Base-by-base conservation (phyloP, 257 asterid genomes). In the Solanum neorickii region DNA sequence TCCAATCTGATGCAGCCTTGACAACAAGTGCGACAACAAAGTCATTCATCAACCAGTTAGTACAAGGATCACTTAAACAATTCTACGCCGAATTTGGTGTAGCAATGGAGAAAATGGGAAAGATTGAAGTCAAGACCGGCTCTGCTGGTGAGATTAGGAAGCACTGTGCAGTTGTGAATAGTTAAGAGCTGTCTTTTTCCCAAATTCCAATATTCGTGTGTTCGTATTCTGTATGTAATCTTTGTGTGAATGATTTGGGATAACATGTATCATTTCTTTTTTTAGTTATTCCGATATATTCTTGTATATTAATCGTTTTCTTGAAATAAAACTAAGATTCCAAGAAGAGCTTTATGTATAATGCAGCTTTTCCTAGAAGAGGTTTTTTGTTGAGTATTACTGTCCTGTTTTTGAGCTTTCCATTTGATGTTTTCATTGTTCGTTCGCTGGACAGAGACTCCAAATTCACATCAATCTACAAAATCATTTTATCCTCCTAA, bases 1-100 rank as follows among this genome's bases (percentile, higher is more conserved):
- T 92, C 87, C 92, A 88, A 85, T 91, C 96, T 0, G 95, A 91
- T 62, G 94, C 95, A 3, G 93, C 93, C 83, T 23, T 41, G 83
- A 75, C 56, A 23, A 75, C 56, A 75, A 75, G 83, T 75, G 83
- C 33, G 12, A 75, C 33, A 39, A 75, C 83, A 75, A 75, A 75
- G 83, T 75, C 59, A 41, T 75, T 12, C 59, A 75, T 75, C 35
- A 7, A 74, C 11, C 42, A 69, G 42, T 12, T 69, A 69, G 76
- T 69, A 7, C 76, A 69, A 3, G 76, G 76, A 31, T 69, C 76
- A 69, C 75, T 29, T 11, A 3, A 68, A 13, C 75, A 29, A 27
- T 68, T 68, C 20, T 27, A 68, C 3, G 39, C 12, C 0, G 41
- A 68, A 68, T 68, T 68, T 68, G 75, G 75, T 68, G 0, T 13